Base-by-base conservation (phyloP, 2,329 filamentous ascomycete species). In the Xylariaceae sp. region DNA sequence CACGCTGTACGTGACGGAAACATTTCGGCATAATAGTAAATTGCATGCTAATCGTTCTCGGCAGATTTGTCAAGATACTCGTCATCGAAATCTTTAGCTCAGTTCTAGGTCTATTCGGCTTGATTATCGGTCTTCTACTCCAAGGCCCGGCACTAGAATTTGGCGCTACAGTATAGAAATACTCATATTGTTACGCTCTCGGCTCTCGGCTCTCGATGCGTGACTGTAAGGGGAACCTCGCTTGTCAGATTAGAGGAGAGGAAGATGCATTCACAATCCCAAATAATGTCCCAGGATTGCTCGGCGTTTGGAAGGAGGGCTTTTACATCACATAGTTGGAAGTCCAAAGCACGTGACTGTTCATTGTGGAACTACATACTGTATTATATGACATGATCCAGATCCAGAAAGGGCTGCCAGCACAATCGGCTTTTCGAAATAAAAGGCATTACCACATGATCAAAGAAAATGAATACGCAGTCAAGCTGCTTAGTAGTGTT, bases 51-150 rank as follows among this genome's bases (percentile, higher is more conserved):
- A 56, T 3, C 7, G 4, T 10, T 3, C 9, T 45, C 6, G 51
- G 2, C 18, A 96, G 92, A 49, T 99, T 99, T 75, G 93, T 99
- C 76, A 97, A 96, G 79, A 96, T 99, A 64, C 86, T 99, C 46
- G 93, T 99, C 64, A 95, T 99, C 68, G 95, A 99, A 76, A 99
- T 99, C 72, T 99, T 99, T 81, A 97, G 92, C 72, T 97, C 93
- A 33, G 93, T 99, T 42, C 82, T 99, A 9, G 94, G 95, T 60
- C 85, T 99, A 3, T 99, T 99, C 69, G 95, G 94, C 54, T 82
- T 99, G 60, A 99, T 99, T 69, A 87, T 99, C 64, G 94, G 95
- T 39, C 82, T 99, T 50, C 81, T 99, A 62, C 83, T 97, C 46
- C 90, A 91, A 54, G 83, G 87, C 71, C 96, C 94, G 75, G 92